Base-by-base conservation (phyloP, 805 yeast genomes). In the Vanderwaltozyma tropicalis region DNA sequence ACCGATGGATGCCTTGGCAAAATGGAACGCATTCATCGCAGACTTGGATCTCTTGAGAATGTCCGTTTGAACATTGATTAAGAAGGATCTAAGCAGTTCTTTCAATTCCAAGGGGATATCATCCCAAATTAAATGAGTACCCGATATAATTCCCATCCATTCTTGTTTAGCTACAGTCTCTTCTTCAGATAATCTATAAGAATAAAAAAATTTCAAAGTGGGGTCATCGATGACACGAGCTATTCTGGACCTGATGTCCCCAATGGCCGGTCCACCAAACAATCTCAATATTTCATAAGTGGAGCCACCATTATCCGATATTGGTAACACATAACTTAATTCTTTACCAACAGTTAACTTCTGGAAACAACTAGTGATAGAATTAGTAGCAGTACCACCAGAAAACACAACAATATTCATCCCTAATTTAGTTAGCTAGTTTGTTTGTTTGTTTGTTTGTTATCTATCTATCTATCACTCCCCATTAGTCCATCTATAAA, bases 231-330 rank as follows among this genome's bases (percentile, higher is more conserved):
- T 79, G 41, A 88, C 61, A 38, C 88, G 62, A 0, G 86, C 82
- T 21, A 87, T 68, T 39, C 97, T 60, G 0, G 95, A 84, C 34
- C 96, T 64, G 2, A 88, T 69, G 54, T 88, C 97, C 2, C 97
- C 97, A 38, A 88, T 85, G 0, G 96, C 96, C 3, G 95, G 95
- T 0, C 97, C 96, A 2, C 95, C 95, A 14, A 88, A 67, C 1
- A 86, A 84, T 12, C 96, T 62, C 5, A 87, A 68, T 18, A 88
- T 72, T 59, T 88, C 96, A 20, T 94, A 80, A 0, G 96, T 85
- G 2, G 96, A 87, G 0, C 96, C 96, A 14, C 97, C 97, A 53
- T 88, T 88, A 57, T 88, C 97, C 34, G 84, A 76, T 13, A 88
- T 74, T 0, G 97, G 97, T 26, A 88, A 61, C 4, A 87, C 69